These are phyloP conservation scores for Sideroxylon spinosum DNA, from an alignment of 179 eudicot genomes.

Conservation along the genomic window DNA sequence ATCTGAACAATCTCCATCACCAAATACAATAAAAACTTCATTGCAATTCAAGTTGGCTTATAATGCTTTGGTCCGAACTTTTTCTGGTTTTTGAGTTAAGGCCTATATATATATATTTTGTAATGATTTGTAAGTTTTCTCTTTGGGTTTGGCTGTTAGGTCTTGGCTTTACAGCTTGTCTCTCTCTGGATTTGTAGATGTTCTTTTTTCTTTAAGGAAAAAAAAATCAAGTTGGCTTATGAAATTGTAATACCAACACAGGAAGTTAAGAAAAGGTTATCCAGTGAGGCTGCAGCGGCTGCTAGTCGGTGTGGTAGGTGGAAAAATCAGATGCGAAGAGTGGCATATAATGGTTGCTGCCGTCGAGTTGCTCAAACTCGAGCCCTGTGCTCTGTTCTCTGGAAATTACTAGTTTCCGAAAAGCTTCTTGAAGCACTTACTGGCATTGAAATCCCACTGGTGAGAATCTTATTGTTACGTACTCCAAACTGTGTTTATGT, in stretches of 20 bases:
- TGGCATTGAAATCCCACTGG: conserved; percentile 73
- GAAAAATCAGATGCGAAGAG: conserved; percentile 95
- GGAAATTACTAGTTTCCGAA: conserved; percentile 87
- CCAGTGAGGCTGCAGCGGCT: conserved; percentile 81
- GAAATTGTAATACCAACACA: conserved; percentile 16
- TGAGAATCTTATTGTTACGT: conserved; percentile 24
- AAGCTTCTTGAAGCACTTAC: conserved; percentile 66
- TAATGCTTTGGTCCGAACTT: too few species aligned
- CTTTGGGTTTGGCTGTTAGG: not conserved
- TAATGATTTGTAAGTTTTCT: too few species aligned
- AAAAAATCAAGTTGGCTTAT: conserved; percentile 3
- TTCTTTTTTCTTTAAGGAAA: too few species aligned
- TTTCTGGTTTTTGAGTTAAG: too few species aligned
- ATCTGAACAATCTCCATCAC: not conserved
- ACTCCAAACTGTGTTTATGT: not conserved
- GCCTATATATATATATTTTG: too few species aligned
- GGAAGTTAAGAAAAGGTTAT: conserved; percentile 84
- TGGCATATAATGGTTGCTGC: conserved; percentile 97
- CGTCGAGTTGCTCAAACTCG: conserved; percentile 82
- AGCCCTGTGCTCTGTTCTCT: conserved; percentile 69
- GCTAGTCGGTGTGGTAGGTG: conserved; percentile 87
- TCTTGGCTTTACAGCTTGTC: too few species aligned
- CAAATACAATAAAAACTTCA: not conserved
- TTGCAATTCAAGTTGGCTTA: too few species aligned
- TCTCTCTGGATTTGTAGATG: too few species aligned